Base-by-base conservation (phyloP, 148 eudicot genomes). In the Vaccinium vitisidaea region DNA sequence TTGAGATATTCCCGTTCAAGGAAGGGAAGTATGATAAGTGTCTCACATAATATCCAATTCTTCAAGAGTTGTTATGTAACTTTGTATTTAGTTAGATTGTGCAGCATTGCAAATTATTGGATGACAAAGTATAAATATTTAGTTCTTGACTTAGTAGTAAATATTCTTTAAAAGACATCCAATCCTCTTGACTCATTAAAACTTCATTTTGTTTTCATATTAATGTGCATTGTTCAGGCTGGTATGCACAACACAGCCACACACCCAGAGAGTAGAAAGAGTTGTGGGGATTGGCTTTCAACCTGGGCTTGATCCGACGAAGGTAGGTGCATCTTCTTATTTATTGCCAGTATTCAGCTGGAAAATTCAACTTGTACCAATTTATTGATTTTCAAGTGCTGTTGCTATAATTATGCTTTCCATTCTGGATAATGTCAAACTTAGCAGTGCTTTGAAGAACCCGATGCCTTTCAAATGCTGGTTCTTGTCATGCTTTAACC, bases 241-340 rank as follows among this genome's bases (percentile, higher is more conserved):
- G 84, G 98, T 97, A 80, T 90, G 91, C 86, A 83, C 88, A 55
- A 88, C 94, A 36, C 92, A 77, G 36, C 96, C 95, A 27, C 98
- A 95, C 89, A 88, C 86, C 61, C 96, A 91, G 84, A 88, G 87
- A 86, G 89, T 88, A 30, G 95, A 91, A 88, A 92, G 90, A 90
- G 98, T 97, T 75, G 92, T 92, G 56, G 99, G 98, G 49, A 87
- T 97, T 46, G 95, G 95, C 87, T 97, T 95, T 89, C 99, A 95
- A 82, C 96, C 98, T 58, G 99, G 99, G 82, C 94, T 94, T 83
- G 98, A 95, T 85, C 89, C 91, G n/a, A 88, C 90, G 30, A 97
- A 97, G 98, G 99, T 94, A 79, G 83, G 58, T 81, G 10, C 4
- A 74, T 27, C 30, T 71, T 63, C 67, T 50, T 50, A 19, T 53